Evolutionary conservation across 75 land plant species (phyloP).

Genomic region (Pinus taeda): DNA sequence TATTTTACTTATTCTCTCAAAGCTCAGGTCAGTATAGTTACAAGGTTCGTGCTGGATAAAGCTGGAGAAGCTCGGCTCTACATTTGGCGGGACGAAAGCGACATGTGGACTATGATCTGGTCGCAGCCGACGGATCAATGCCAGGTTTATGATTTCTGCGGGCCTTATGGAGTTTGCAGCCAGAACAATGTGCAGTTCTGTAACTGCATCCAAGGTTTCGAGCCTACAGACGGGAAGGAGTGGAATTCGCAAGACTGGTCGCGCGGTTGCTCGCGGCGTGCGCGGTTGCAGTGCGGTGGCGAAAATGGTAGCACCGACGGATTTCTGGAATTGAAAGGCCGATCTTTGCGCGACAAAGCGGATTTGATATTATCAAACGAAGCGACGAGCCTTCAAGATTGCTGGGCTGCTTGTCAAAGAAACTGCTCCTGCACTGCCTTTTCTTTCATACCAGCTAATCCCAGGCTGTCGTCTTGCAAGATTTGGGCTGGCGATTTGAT

Average conservation of each 20-base stretch:
- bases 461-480: not conserved
- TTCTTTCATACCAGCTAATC: not conserved
- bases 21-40: not conserved
- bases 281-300: conserved; percentile 14
- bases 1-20: conserved; percentile 16
- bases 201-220: conserved; percentile 33
- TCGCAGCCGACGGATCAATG: conserved; percentile 44
- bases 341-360: not conserved
- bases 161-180: conserved; percentile 39
- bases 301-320: not conserved
- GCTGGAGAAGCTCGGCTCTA: conserved; percentile 13
- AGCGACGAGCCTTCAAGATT: not conserved
- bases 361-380: not conserved
- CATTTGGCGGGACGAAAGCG: conserved; percentile 1
- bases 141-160: conserved; percentile 51
- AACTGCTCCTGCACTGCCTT: conserved; percentile 10
- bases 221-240: conserved; percentile 12
- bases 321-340: conserved; percentile 10
- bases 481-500: not conserved
- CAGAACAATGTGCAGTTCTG: conserved; percentile 6
- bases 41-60: not conserved
- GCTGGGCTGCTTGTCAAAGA: not conserved
- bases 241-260: conserved; percentile 38
- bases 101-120: conserved; percentile 62
- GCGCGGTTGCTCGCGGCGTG: conserved; percentile 29